Evolutionary conservation across 257 asterid genomes (phyloP).

Genomic region (Plantago elongata): DNA sequence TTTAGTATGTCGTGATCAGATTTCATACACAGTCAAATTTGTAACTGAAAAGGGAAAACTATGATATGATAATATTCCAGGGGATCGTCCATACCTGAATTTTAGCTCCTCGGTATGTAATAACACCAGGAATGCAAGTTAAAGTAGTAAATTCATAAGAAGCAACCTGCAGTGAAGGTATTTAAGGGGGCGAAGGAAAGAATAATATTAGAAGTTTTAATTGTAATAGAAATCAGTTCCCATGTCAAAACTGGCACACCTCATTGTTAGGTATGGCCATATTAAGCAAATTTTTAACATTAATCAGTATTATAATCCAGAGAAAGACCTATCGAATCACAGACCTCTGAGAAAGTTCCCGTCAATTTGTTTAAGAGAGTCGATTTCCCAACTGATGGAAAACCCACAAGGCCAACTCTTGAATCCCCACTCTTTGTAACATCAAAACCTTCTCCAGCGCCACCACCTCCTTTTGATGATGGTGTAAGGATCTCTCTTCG

Average conservation of each 20-base stretch:
- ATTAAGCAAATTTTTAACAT: background rate
- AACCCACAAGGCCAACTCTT: slow-evolving; percentile 95
- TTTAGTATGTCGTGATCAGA: too few relatives aligned
- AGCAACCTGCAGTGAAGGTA: slow-evolving; percentile 68
- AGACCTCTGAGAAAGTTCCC: slow-evolving; percentile 94
- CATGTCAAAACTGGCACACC: too few relatives aligned
- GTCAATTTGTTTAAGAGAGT: slow-evolving; percentile 91
- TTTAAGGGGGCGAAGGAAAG: background rate
- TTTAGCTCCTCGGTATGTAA: slow-evolving; percentile 92
- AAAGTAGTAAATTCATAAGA: slow-evolving; percentile 95
- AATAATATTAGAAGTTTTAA: background rate
- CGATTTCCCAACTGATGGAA: slow-evolving; percentile 97
- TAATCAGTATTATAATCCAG: slow-evolving; percentile 1
- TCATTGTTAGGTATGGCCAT: background rate
- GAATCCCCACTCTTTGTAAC: slow-evolving; percentile 99
- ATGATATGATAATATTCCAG: background rate
- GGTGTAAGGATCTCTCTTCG: slow-evolving; percentile 93
- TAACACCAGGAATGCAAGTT: slow-evolving; percentile 99
- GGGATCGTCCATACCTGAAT: slow-evolving; percentile 57
- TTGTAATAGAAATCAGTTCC: too few relatives aligned
- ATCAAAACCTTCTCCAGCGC: slow-evolving; percentile 99
- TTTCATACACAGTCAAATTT: too few relatives aligned
- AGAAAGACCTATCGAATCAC: slow-evolving; percentile 16
- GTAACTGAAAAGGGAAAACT: too few relatives aligned
- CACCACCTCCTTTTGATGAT: slow-evolving; percentile 92